Evolutionary conservation across 352 stramenopile genomes (phyloP), one percentile per base, ranked within the genome.

Genomic region (Pythium sp.): DNA sequence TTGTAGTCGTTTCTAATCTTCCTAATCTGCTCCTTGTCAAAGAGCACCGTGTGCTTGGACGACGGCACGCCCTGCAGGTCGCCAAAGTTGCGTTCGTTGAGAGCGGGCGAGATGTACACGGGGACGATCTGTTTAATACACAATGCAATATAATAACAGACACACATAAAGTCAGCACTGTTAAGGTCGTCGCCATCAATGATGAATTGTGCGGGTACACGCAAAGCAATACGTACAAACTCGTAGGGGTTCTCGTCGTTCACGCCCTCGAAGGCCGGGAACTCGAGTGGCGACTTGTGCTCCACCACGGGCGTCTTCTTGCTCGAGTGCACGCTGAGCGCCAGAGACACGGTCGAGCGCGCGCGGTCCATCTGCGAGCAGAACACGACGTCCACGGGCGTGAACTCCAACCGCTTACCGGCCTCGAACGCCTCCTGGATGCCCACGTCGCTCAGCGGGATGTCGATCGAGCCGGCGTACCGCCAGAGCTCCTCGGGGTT

Each of bases 51-150:
- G 70, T 93, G 87, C 49, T 78, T 84, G 8, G 83, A 80, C 53
- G 76, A 90, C n/a, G 87, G 87, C 8, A 94, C 87, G 51, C 85
- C 85, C 70, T 92, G 87, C 3, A 94, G 64, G 61, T 92, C 85
- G 1, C 87, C 87, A 75, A 94, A 94, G 76, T 94, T 93, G 56
- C 87, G 80, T 65, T 94, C 87, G 54, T 94, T 94, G 14, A 94
- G 73, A 26, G 84, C 84, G 5, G 84, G 80, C 2, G 87, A 89
- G 22, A 94, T 82, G 70, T 93, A 94, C 62, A 94, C 85, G 0
- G 87, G 87, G 36, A 86, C 81, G 62, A 93, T 85, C 85, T 93
- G 62, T 28, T 55, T 2, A 2, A 64, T 53, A 32, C 65, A 70
- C 28, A 62, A 0, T 47, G 12, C 18, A 38, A 11, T 30, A 30